Evolutionary conservation across 2,329 filamentous ascomycete species (phyloP), one percentile per base, ranked within the genome.

Genomic region (Aspergillus udagawae): DNA sequence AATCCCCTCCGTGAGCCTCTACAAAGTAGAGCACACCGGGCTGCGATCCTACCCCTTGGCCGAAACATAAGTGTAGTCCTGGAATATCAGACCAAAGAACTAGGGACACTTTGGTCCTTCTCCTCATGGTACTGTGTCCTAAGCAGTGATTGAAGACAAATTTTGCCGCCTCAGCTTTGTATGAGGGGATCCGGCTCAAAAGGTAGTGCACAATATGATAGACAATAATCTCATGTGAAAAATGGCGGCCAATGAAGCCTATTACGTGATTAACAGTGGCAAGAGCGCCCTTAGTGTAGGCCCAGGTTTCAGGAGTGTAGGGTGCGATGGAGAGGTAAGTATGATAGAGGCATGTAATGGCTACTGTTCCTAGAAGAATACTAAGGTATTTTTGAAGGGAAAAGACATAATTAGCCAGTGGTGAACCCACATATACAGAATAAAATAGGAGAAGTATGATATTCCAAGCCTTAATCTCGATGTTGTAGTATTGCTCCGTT

Each of bases 291-390:
- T 83, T 82, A 59, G 83, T 80, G 64, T 83, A 88, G 25, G 81
- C 84, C 85, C 85, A 88, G 55, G 77, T 76, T 20, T 81, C 78
- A 47, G 80, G 79, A 25, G 82, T 79, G 69, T 85, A 87, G 71
- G 87, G 82, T 20, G 81, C 80, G 51, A 86, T 76, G 3, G 73
- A 68, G 2, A 70, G 75, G 68, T 89, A 84, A 55, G 85, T 88
- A 79, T 90, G 87, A 74, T 90, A 87, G 20, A 90, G 85, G 74
- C 88, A 90, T 51, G 87, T 90, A 69, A 90, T 90, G 61, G 86
- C 86, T 21, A 90, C 86, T 85, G 38, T 58, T 28, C 45, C 52
- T 56, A 60, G 53, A 52, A 51, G 23, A 48, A 25, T 32, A 25
- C 53, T 47, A 9, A 9, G 52, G 35, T 48, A n/a, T 51, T 49